phyloP scores from a whole-genome alignment of 1,284 basidiomycete species.

The Ustilago xerochloae region DNA sequence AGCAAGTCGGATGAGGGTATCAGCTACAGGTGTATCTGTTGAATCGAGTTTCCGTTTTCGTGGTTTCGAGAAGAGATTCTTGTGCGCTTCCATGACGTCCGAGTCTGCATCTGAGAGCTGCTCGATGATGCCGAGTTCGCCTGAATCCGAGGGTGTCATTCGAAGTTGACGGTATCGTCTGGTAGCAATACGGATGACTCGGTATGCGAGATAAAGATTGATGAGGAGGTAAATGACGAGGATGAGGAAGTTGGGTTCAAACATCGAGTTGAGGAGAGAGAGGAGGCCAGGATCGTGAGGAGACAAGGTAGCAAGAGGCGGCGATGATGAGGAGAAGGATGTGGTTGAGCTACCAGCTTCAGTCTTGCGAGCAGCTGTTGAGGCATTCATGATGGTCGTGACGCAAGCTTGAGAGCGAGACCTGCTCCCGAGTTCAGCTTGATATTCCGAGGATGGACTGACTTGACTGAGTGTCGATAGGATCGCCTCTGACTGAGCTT shows the following conservation, averaged over 20 bases:
- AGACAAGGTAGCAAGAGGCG: conserved; percentile 9
- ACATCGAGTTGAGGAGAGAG: conserved; percentile 30
- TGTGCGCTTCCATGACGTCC: conserved; percentile 6
- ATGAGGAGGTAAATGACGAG: conserved; percentile 43
- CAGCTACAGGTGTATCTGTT: conserved; percentile 26
- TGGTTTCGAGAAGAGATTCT: conserved; percentile 4
- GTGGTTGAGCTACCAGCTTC: too few species aligned
- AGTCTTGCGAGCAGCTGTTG: background rate
- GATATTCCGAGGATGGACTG: too few species aligned
- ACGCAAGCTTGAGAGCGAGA: background rate
- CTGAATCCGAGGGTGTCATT: conserved; percentile 9
- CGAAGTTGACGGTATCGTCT: conserved; percentile 24
- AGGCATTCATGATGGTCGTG: conserved; percentile 15
- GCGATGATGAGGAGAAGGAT: background rate
- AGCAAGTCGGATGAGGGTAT: conserved; percentile 22
- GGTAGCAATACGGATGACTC: conserved; percentile 30
- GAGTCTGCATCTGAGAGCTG: background rate
- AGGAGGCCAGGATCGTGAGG: conserved; percentile 24
- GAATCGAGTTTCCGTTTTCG: background rate
- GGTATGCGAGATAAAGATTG: conserved; percentile 30
- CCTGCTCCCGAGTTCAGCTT: background rate
- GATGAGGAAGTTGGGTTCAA: conserved; percentile 55
- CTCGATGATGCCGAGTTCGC: conserved; percentile 9
- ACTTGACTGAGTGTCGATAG: too few species aligned
- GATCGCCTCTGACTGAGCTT: too few species aligned